Conservation (phyloP, 768 basidiomycete genomes). For the Dacryopinax spathularia region DNA sequence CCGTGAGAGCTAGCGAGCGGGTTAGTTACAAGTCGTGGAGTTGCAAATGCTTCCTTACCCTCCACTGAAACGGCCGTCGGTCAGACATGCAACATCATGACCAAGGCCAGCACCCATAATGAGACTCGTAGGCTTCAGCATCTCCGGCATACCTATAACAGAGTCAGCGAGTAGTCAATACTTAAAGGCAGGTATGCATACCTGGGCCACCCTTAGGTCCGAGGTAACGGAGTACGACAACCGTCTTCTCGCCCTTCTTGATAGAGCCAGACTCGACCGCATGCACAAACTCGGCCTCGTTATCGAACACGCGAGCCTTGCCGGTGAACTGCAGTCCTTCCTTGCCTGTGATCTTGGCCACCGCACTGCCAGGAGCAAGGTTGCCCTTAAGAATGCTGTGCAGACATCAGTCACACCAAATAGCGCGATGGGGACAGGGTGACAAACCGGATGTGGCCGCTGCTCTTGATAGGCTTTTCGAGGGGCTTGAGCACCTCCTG, state of each 20-base stretch:
- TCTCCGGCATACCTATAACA: constrained; percentile 86
- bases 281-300: constrained; percentile 70
- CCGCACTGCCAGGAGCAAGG: constrained; percentile 88
- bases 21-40: constrained; percentile 9
- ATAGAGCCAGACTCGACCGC: constrained; percentile 82
- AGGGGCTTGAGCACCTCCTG: constrained; percentile 85
- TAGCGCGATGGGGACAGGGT: constrained; percentile 3
- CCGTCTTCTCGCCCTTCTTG: constrained; percentile 92
- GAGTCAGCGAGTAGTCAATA: constrained; percentile 7
- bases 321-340: constrained; percentile 83
- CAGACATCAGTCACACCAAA: constrained; percentile 10
- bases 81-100: constrained; percentile 88
- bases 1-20: constrained; percentile 61
- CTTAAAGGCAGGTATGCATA: constrained; percentile 25
- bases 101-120: constrained; percentile 99
- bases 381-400: constrained; percentile 77
- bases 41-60: constrained; percentile 44
- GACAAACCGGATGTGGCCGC: constrained; percentile 73
- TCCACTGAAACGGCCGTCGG: constrained; percentile 95
- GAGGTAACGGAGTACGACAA: constrained; percentile 86
- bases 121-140: constrained; percentile 94
- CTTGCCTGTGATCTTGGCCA: constrained; percentile 93
- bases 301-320: constrained; percentile 84
- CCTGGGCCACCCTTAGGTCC: constrained; percentile 95
- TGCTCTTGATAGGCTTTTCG: constrained; percentile 72